A percentile compares a stretch with the other conserved stretches of the same genome.
These are phyloP conservation scores for Apiotrichum sp. DNA, from an alignment of 1,284 basidiomycete species.

Conservation along the genomic window DNA sequence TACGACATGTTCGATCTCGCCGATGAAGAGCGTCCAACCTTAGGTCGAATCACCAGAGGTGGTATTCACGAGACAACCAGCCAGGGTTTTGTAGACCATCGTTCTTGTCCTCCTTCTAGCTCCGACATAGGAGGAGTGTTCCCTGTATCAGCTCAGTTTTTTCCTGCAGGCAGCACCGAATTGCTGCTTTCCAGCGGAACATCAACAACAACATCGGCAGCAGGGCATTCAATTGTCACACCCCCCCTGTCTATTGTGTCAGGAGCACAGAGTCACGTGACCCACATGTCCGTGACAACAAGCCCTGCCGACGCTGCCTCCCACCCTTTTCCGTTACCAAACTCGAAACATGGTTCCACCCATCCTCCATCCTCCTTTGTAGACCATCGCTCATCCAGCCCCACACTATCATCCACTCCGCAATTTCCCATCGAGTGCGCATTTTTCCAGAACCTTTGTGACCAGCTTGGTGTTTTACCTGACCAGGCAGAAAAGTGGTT, in stretches of 20 bases:
- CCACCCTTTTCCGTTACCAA: not conserved
- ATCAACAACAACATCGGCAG: not conserved
- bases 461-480: conserved; percentile 42
- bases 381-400: not conserved
- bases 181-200: too few relatives aligned
- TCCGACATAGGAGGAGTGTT: too few relatives aligned
- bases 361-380: not conserved
- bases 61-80: not conserved
- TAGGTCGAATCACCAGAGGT: not conserved
- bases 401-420: not conserved
- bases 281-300: not conserved
- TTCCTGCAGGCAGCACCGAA: not conserved
- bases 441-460: conserved; percentile 40
- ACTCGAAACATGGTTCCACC: not conserved
- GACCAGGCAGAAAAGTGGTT: not conserved
- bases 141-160: not conserved
- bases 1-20: conserved; percentile 16
- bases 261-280: not conserved
- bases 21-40: not conserved
- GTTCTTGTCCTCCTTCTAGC: too few relatives aligned
- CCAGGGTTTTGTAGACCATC: too few relatives aligned
- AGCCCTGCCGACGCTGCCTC: not conserved
- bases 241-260: not conserved
- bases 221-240: not conserved
- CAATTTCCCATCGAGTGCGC: not conserved